A percentile compares a stretch with the other conserved stretches of the same genome.
Conservation (phyloP, 2,329 filamentous ascomycete genomes). For the Zasmidium cellare region DNA sequence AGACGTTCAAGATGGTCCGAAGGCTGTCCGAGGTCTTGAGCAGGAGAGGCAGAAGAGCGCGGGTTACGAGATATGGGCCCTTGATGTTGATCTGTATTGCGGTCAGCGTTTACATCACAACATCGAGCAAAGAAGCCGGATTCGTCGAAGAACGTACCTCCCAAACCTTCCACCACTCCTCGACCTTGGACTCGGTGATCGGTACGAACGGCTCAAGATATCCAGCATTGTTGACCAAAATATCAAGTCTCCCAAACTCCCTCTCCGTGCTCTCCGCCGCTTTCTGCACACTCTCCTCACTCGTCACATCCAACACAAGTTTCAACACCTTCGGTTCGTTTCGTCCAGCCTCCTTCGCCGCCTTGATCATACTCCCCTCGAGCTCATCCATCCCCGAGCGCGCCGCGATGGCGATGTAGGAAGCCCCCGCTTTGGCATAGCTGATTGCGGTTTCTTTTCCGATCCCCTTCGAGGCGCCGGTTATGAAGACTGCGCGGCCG, state of each 20-base stretch:
- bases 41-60: conserved; percentile 51
- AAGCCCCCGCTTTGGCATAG: conserved; percentile 57
- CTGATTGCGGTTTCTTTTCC: conserved; percentile 55
- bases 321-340: conserved; percentile 42
- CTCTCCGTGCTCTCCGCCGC: conserved; percentile 37
- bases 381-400: conserved; percentile 49
- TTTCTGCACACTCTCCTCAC: conserved; percentile 37
- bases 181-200: conserved; percentile 30
- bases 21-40: conserved; percentile 25
- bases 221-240: conserved; percentile 42
- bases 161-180: conserved; percentile 50
- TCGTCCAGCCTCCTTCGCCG: conserved; percentile 36
- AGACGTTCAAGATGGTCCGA: conserved; percentile 46
- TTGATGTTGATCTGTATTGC: conserved; percentile 47
- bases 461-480: conserved; percentile 42
- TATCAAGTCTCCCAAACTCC: conserved; percentile 36
- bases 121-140: background rate
- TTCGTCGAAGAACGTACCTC: conserved; percentile 26
- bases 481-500: conserved; percentile 53
- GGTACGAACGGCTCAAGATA: conserved; percentile 16
- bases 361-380: conserved; percentile 39
- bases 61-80: conserved; percentile 39
- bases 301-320: conserved; percentile 47
- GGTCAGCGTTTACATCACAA: background rate
- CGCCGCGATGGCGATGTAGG: conserved; percentile 55